Evolutionary conservation across 306 rosid species (phyloP).

Genomic region (Lathyrus aphaca): DNA sequence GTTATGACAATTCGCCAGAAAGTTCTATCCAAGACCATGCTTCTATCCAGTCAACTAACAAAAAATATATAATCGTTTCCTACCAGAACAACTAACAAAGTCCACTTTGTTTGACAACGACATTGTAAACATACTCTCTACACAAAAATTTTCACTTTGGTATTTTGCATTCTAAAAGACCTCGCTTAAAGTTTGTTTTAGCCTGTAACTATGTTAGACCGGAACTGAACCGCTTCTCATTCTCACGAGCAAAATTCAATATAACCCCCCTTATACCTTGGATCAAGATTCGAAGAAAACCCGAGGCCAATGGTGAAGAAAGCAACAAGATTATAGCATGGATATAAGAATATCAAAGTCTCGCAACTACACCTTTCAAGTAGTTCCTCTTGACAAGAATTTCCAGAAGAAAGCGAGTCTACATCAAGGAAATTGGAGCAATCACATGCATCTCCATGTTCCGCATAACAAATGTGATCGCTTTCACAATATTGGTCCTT

Average conservation of each 20-base stretch:
- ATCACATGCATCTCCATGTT: slow-evolving; percentile 67
- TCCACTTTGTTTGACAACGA: not conserved
- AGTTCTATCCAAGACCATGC: no score
- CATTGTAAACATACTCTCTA: not conserved
- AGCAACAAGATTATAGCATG: slow-evolving; percentile 12
- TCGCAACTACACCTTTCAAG: slow-evolving; percentile 61
- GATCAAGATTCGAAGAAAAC: slow-evolving; percentile 28
- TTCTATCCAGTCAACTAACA: no score
- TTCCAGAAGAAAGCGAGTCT: slow-evolving; percentile 87
- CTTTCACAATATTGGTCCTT: slow-evolving; percentile 54
- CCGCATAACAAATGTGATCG: slow-evolving; percentile 65
- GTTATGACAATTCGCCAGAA: not conserved
- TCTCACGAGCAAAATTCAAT: slow-evolving; percentile 28
- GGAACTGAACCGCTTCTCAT: not conserved
- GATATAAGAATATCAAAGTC: slow-evolving; percentile 1
- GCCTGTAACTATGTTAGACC: not conserved
- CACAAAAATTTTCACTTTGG: not conserved
- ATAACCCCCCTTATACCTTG: not conserved
- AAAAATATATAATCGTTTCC: not conserved
- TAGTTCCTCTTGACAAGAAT: slow-evolving; percentile 86
- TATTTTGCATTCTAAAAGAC: slow-evolving; percentile 1
- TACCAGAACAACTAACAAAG: not conserved
- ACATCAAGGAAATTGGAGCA: slow-evolving; percentile 74
- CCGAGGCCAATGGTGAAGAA: slow-evolving; percentile 12
- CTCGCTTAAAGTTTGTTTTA: slow-evolving; percentile 3